Conservation (phyloP, 306 rosid genomes). For the Hippophae tibetana region DNA sequence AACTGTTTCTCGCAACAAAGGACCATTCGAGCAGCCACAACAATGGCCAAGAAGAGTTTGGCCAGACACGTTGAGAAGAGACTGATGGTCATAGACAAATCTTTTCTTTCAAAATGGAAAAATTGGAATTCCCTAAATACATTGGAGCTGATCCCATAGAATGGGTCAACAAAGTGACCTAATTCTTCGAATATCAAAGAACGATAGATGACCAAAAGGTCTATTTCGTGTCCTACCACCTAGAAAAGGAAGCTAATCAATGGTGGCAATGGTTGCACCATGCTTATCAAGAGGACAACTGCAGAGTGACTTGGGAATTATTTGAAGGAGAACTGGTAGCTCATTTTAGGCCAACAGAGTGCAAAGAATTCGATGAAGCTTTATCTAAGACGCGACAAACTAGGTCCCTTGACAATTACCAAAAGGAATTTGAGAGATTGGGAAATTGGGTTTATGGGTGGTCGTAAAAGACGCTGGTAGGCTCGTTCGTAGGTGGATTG, state of each 20-base stretch:
- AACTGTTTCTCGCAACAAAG: no score
- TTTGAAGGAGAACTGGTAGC: conserved; percentile 1
- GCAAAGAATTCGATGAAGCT: neutral
- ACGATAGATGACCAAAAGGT: neutral
- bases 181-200: neutral
- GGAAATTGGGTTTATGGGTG: neutral
- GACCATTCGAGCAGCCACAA: no score
- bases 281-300: neutral
- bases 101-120: neutral
- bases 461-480: neutral
- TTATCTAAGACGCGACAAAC: neutral
- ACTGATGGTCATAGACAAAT: neutral
- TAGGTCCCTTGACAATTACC: no score
- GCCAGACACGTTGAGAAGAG: no score
- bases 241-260: neutral
- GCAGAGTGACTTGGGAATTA: neutral
- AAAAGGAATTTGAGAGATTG: neutral
- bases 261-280: neutral
- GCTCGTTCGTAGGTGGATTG: neutral
- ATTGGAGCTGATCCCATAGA: neutral
- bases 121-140: neutral
- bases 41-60: no score
- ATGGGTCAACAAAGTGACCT: neutral
- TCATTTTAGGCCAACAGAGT: no score
- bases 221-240: no score